phyloP scores from a whole-genome alignment of 2,329 filamentous ascomycete species.

The Pseudogymnoascus sp. region DNA sequence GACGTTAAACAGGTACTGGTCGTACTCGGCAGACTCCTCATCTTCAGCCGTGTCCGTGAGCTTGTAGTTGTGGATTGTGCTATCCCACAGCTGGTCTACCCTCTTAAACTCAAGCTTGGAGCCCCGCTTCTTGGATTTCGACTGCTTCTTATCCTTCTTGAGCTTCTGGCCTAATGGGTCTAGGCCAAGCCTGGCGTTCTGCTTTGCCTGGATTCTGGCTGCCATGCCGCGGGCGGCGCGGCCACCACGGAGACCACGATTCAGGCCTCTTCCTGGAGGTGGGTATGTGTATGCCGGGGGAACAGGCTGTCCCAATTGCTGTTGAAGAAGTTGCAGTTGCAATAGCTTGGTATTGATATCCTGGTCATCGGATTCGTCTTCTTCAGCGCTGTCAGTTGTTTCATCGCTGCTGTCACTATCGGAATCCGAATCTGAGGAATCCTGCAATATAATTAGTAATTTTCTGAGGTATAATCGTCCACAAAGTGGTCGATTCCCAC shows the following conservation, averaged over 20 bases:
- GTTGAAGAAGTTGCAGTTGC: conserved; percentile 21
- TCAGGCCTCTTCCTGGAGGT: conserved; percentile 2
- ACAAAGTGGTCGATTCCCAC: conserved; percentile 11
- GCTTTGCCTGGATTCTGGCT: conserved; percentile 17
- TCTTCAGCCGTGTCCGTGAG: conserved; percentile 59
- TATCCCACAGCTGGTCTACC: conserved; percentile 56
- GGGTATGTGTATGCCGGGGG: conserved; percentile 10
- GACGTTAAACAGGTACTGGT: conserved; percentile 76
- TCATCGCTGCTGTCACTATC: conserved; percentile 24
- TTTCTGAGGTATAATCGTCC: not conserved
- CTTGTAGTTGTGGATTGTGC: conserved; percentile 55
- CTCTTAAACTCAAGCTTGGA: conserved; percentile 60
- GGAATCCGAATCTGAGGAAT: conserved; percentile 21
- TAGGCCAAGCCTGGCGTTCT: conserved; percentile 19
- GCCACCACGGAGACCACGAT: conserved; percentile 11
- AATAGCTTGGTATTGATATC: conserved; percentile 22
- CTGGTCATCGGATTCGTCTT: conserved; percentile 26
- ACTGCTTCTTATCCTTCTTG: conserved; percentile 34
- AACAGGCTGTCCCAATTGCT: conserved; percentile 13
- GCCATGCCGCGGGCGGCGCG: conserved; percentile 12
- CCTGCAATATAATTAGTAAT: conserved; percentile 16
- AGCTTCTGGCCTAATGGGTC: conserved; percentile 20
- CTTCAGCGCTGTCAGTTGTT: conserved; percentile 25
- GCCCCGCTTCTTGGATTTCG: conserved; percentile 32
- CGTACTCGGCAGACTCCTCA: conserved; percentile 57